phyloP scores from a whole-genome alignment of 306 rosid genomes.

The Cicer bijugum region DNA sequence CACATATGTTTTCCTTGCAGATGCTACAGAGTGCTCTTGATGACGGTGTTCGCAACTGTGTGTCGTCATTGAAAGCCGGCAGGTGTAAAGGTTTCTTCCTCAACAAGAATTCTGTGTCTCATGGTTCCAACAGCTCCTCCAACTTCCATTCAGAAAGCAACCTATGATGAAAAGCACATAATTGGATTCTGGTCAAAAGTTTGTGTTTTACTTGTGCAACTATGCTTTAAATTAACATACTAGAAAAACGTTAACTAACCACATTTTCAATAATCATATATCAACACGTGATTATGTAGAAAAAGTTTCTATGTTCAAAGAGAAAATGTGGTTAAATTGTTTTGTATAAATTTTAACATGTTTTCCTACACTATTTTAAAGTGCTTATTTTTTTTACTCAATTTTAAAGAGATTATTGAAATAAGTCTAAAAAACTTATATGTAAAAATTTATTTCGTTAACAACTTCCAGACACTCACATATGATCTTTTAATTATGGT shows the following conservation, averaged over 20 bases:
- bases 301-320: not conserved
- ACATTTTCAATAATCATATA: not conserved
- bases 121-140: constrained; percentile 23
- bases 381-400: not conserved
- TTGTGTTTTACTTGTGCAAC: not conserved
- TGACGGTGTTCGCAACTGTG: constrained; percentile 20
- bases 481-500: no score
- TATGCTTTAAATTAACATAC: not conserved
- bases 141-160: constrained; percentile 23
- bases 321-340: not conserved
- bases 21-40: constrained; percentile 45
- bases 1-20: constrained; percentile 45
- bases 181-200: not conserved
- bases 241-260: not conserved
- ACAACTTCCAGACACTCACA: not conserved
- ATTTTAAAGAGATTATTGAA: not conserved
- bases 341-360: not conserved
- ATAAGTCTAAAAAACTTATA: not conserved
- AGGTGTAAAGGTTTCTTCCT: constrained; percentile 36
- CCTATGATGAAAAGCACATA: constrained; percentile 29
- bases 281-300: not conserved
- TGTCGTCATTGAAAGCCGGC: constrained; percentile 34
- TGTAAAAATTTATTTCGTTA: not conserved
- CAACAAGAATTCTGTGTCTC: constrained; percentile 36
- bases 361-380: not conserved